Evolutionary conservation across 805 yeast genomes (phyloP), one percentile per base, ranked within the genome.

Genomic region (Cyberlindnera subsufficiens): DNA sequence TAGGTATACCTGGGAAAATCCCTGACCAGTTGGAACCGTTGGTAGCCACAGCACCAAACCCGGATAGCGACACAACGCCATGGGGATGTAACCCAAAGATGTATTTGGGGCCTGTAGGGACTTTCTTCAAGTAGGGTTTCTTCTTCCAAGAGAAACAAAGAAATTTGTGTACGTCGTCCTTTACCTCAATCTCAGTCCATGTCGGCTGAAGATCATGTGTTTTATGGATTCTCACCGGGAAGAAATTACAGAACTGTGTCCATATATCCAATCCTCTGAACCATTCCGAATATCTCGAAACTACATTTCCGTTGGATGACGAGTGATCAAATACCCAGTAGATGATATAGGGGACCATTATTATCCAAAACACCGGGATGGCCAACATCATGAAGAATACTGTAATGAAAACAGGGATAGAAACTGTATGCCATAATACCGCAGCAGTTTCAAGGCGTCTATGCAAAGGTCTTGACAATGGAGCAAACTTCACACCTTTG

Each of bases 11-110:
- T 0, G 98, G 96, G 50, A 91, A 87, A 11, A 77, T 50, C 17
- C 72, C 62, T 17, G 77, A 67, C 72, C 85, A 82, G 19, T 76
- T 72, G 4, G 88, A 80, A 18, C 95, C 91, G 46, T 90, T 89
- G 5, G 95, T 86, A 0, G 83, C 88, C 48, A 90, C 68, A 0
- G 82, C 80, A 1, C 96, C 96, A 60, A 90, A 80, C 1, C 83
- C 90, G 3, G 97, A 96, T 75, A 90, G 73, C 1, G 96, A 86
- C 11, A 90, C 89, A 14, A 91, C 90, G 0, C 99, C 99, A 61
- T 93, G 99, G 0, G 99, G 99, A 62, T 90, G 97, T 56, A 87
- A 82, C 0, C 96, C 95, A 64, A 91, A 91, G 2, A 91, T 77
- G 61, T 93, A 91, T 31, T 83, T 67, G 3, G 87, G 90, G 0